Conservation (phyloP, 441 rosid species). For the Bocquillonia castaneifolia region DNA sequence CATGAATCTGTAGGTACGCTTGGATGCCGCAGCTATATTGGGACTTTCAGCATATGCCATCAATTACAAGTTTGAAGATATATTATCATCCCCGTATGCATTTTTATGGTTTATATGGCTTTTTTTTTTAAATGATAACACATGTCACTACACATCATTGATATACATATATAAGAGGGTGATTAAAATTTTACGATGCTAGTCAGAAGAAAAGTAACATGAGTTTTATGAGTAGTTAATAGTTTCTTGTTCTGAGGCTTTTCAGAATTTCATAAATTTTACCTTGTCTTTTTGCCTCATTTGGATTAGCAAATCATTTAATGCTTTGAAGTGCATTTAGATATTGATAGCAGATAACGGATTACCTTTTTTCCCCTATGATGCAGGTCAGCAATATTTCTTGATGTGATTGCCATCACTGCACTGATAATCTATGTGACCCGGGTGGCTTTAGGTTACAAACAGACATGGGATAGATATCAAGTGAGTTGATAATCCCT, state of each 20-base stretch:
- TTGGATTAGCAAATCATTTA: conserved; percentile 3
- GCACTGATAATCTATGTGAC: conserved; percentile 74
- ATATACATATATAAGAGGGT: not conserved
- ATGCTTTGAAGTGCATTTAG: conserved; percentile 8
- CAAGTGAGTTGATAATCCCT: conserved; percentile 49
- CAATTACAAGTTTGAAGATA: conserved; percentile 89
- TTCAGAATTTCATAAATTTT: not conserved
- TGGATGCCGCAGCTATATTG: conserved; percentile 76
- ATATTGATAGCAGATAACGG: conserved; percentile 14
- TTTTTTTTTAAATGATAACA: not conserved
- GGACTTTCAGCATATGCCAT: conserved; percentile 87
- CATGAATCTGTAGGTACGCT: conserved; percentile 61
- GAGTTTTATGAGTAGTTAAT: not conserved
- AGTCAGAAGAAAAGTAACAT: not conserved
- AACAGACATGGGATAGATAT: conserved; percentile 97
- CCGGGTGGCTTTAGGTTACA: conserved; percentile 92
- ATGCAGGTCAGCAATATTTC: conserved; percentile 78
- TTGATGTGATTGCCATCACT: conserved; percentile 73
- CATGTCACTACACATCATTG: not conserved
- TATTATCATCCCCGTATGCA: conserved; percentile 78
- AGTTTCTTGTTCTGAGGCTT: not conserved
- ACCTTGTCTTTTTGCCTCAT: not conserved
- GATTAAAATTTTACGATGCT: not conserved
- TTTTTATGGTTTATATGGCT: conserved; percentile 16
- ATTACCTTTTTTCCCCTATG: conserved; percentile 6